These are phyloP conservation scores for Leishmania gerbilli DNA, from an alignment of 208 protist species.

Conservation along the genomic window DNA sequence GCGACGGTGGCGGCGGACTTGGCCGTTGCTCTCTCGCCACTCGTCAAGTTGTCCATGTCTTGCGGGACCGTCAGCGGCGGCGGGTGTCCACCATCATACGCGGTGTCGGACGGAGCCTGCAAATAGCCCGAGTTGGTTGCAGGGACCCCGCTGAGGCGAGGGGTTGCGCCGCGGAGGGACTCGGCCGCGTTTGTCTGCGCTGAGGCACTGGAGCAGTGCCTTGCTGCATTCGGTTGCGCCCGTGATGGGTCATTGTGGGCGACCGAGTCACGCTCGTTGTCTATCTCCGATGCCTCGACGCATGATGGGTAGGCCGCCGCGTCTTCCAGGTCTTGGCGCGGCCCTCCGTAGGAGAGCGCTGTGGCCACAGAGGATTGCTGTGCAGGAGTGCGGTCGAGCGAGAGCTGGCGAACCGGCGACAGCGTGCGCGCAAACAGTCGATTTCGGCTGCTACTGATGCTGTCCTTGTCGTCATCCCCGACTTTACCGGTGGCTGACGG, in stretches of 20 bases:
- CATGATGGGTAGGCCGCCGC: not conserved
- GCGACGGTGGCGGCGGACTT: not conserved
- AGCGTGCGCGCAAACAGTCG: not conserved
- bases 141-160: not conserved
- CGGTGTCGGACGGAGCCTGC: not conserved
- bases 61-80: slow-evolving; percentile 8
- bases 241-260: not conserved
- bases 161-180: not conserved
- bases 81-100: not conserved
- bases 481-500: not conserved
- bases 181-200: not conserved
- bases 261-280: not conserved
- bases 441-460: not conserved
- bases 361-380: not conserved
- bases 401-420: slow-evolving; percentile 21
- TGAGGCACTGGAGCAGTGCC: not conserved
- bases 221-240: not conserved
- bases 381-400: slow-evolving; percentile 23
- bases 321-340: not conserved
- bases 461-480: not conserved
- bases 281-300: too few relatives aligned
- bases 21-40: not conserved
- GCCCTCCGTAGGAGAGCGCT: not conserved
- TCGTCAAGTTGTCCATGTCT: not conserved
- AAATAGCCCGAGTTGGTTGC: not conserved